Percentiles rank a stretch among this genome's conserved stretches.
These are phyloP conservation scores for Quercus phellos DNA, from an alignment of 331 rosid species.

Conservation along the genomic window DNA sequence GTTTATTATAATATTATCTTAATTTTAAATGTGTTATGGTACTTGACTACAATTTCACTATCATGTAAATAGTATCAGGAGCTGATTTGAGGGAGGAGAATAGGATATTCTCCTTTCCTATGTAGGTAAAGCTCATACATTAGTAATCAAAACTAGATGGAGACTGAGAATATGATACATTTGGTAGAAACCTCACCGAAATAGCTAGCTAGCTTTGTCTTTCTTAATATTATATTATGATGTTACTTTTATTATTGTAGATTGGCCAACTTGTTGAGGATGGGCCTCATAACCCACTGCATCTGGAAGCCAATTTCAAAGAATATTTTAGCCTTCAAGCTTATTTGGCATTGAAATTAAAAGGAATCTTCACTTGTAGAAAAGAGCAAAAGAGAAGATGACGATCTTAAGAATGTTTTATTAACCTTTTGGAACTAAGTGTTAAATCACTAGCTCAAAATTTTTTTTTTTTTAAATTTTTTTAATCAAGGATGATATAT, in stretches of 20 bases:
- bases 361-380: conserved; percentile 42
- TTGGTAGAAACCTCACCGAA: conserved; percentile 15
- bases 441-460: background rate
- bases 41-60: conserved; percentile 16
- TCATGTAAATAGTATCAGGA: conserved; percentile 16
- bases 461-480: background rate
- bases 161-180: conserved; percentile 9
- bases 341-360: conserved; percentile 44
- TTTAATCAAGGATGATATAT: background rate
- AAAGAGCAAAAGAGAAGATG: conserved; percentile 17
- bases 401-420: background rate
- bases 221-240: background rate
- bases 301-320: conserved; percentile 32
- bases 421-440: conserved; percentile 6
- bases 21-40: background rate
- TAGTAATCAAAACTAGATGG: conserved; percentile 4
- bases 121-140: background rate
- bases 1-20: background rate
- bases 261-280: conserved; percentile 27
- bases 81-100: conserved; percentile 4
- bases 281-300: conserved; percentile 17
- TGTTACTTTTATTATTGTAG: background rate
- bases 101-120: conserved; percentile 22
- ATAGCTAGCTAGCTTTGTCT: conserved; percentile 24
- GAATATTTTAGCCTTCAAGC: conserved; percentile 9